Base-by-base conservation (phyloP, 169 alveolate species). In the Plasmodium coatneyi region DNA sequence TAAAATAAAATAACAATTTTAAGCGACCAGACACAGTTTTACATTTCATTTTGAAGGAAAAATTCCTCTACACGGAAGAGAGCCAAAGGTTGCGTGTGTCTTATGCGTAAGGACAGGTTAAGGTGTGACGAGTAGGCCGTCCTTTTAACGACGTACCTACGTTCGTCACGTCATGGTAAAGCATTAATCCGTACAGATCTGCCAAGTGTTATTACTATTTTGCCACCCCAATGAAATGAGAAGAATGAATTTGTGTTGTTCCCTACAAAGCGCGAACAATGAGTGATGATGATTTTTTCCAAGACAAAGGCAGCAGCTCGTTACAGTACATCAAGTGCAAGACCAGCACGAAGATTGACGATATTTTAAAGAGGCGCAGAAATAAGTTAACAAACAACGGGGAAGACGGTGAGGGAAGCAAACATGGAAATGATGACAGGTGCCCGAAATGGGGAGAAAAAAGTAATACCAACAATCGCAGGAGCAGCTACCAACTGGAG, bases 251-350 rank as follows among this genome's bases (percentile, higher is more conserved):
- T 10, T n/a, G 72, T 56, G 30, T 56, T 32, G n/a, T 56, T 14
- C 7, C 9, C 2, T 22, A 19, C 22, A 66, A 79, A 79, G 49
- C 14, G 30, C 1, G 34, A 71, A 84, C 78, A 81, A 90, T 90
- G 94, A 90, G 94, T 90, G 94, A 90, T 70, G 94, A 90, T 90
- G 94, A 90, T 25, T 90, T 90, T 90, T 90, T 90, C 56, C 82
- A 46, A 54, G 83, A 80, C 16, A 90, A 90, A 90, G 82, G 52
- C 43, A 81, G 80, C 28, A 41, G 49, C 54, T 90, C 84, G 19
- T 78, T 87, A 39, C 82, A 80, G 36, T 90, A 90, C 39, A 90
- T 90, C 72, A 79, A 90, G 34, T 66, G 94, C 54, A 90, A 80
- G 76, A 80, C 94, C 19, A 90, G 90, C 56, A 90, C 94, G 43